These are phyloP conservation scores for Serendipita indica DNA, from an alignment of 768 basidiomycete genomes.

Conservation along the genomic window DNA sequence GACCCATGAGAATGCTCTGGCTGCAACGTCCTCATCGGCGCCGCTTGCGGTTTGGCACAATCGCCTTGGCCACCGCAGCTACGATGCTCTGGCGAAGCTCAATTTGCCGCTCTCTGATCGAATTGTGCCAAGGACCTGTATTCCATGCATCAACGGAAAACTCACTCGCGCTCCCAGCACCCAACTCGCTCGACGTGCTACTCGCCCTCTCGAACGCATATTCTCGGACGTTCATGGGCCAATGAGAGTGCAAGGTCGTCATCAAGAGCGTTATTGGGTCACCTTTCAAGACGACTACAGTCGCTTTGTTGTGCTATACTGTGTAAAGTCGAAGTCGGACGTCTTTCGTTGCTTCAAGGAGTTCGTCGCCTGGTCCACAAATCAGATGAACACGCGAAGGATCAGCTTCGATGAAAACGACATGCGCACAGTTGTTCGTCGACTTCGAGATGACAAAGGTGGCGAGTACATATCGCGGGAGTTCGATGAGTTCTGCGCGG, in stretches of 20 bases:
- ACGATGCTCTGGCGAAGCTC: background rate
- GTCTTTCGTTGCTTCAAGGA: constrained; percentile 17
- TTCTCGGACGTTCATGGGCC: constrained; percentile 15
- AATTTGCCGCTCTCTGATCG: background rate
- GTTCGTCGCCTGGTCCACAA: background rate
- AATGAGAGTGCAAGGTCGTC: constrained; percentile 14
- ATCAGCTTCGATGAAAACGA: background rate
- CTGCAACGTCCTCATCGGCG: background rate
- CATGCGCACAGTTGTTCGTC: constrained; percentile 17
- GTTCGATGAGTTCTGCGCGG: constrained; percentile 6
- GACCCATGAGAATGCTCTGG: background rate
- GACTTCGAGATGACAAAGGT: constrained; percentile 23
- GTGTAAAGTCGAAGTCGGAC: constrained; percentile 20
- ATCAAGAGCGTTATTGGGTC: constrained; percentile 22
- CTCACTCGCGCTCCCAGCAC: background rate
- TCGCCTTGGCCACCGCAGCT: background rate
- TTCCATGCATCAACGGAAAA: background rate
- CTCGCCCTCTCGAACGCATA: background rate
- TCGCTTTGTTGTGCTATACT: constrained; percentile 18
- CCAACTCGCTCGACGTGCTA: constrained; percentile 1
- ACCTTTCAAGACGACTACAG: constrained; percentile 27
- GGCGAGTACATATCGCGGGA: constrained; percentile 23
- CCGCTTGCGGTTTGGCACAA: background rate
- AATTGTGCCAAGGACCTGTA: background rate
- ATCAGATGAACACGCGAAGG: constrained; percentile 7